These are phyloP conservation scores for Trichosporon sp. DNA, from an alignment of 1,284 basidiomycete species.

Conservation along the genomic window DNA sequence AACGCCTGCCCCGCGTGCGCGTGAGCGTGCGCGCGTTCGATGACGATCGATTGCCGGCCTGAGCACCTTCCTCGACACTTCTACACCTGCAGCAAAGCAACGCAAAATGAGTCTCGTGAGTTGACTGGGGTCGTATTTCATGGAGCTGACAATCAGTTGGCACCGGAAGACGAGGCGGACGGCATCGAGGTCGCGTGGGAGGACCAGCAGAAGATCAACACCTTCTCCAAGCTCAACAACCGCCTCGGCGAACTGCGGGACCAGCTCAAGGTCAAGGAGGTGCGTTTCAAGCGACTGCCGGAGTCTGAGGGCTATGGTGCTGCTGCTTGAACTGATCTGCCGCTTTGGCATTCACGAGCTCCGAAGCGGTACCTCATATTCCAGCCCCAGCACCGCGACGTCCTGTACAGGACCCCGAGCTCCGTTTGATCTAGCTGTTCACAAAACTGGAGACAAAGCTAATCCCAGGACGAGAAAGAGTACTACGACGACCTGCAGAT, in stretches of 20 bases:
- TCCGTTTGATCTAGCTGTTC: not conserved
- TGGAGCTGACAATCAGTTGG: conserved; percentile 28
- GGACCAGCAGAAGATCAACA: conserved; percentile 90
- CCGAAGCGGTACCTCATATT: too few relatives aligned
- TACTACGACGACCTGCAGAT: conserved; percentile 80
- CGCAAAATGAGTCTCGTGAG: conserved; percentile 36
- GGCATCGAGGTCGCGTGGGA: conserved; percentile 87
- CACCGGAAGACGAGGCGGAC: conserved; percentile 74
- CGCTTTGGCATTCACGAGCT: too few relatives aligned
- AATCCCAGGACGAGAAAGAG: conserved; percentile 77
- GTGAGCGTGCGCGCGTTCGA: not conserved
- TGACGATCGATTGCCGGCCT: not conserved
- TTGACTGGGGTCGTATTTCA: not conserved
- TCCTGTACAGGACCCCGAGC: too few relatives aligned
- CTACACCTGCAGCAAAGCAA: not conserved
- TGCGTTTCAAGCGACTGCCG: conserved; percentile 34
- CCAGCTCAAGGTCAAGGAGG: conserved; percentile 67
- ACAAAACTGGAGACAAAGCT: not conserved
- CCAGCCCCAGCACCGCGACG: too few relatives aligned
- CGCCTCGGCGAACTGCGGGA: conserved; percentile 69
- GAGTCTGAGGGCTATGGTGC: not conserved
- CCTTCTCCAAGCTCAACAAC: conserved; percentile 86
- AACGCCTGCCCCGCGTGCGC: not conserved
- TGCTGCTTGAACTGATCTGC: too few relatives aligned
- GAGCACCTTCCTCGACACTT: not conserved